A percentile compares a stretch with the other conserved stretches of the same genome.
phyloP scores from a whole-genome alignment of 768 basidiomycete genomes.

The Leccinum disarticulatum region DNA sequence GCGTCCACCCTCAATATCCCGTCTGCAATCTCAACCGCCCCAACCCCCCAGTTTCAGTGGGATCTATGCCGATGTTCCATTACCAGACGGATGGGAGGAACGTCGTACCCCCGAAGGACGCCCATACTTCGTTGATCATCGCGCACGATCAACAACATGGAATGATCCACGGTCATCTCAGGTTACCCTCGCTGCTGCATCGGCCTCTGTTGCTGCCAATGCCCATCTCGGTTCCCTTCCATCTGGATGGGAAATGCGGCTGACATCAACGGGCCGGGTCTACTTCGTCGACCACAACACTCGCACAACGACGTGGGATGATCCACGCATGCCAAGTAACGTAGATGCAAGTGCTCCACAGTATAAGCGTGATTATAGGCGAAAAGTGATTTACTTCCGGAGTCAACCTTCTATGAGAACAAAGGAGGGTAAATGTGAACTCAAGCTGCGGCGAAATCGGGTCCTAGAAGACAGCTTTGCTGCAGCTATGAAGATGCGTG shows the following conservation, averaged over 20 bases:
- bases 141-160: constrained; percentile 86
- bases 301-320: constrained; percentile 90
- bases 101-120: constrained; percentile 86
- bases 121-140: constrained; percentile 75
- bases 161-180: constrained; percentile 72
- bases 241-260: constrained; percentile 93
- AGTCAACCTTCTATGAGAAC: constrained; percentile 83
- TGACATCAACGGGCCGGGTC: constrained; percentile 79
- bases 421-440: constrained; percentile 78
- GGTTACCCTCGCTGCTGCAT: constrained; percentile 46
- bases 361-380: constrained; percentile 90
- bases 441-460: constrained; percentile 77
- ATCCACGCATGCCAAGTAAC: constrained; percentile 80
- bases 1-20: constrained; percentile 13
- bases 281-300: constrained; percentile 95
- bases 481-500: constrained; percentile 78
- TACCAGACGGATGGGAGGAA: constrained; percentile 92
- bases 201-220: constrained; percentile 44
- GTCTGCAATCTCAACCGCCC: constrained; percentile 21
- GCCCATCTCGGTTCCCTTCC: constrained; percentile 79
- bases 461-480: constrained; percentile 87
- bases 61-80: constrained; percentile 59
- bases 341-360: constrained; percentile 90
- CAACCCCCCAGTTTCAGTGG: constrained; percentile 32
- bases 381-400: constrained; percentile 92